A percentile compares a stretch with the other conserved stretches of the same genome.
Evolutionary conservation across 1,284 basidiomycete species (phyloP).

Genomic region (Leccinum colubrinum): DNA sequence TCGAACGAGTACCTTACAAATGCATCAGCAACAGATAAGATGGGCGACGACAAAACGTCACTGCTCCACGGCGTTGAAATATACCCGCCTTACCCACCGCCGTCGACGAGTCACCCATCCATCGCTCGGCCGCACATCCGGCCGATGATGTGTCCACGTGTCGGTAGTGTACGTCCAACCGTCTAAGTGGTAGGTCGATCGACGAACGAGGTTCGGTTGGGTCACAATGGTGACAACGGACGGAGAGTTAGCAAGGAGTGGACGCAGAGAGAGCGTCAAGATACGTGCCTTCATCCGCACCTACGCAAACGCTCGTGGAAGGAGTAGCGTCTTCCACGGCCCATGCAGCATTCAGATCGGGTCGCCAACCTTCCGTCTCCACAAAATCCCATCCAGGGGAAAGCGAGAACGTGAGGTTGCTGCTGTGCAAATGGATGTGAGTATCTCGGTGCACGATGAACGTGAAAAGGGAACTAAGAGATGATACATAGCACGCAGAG

Average conservation of each 20-base stretch:
- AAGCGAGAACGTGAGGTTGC: slow-evolving; percentile 74
- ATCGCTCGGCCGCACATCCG: slow-evolving; percentile 43
- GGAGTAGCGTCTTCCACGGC: not conserved
- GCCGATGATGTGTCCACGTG: slow-evolving; percentile 55
- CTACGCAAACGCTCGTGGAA: slow-evolving; percentile 31
- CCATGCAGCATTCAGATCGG: slow-evolving; percentile 49
- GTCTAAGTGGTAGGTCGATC: slow-evolving; percentile 36
- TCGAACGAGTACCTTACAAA: not conserved
- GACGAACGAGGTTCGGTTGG: not conserved
- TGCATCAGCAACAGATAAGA: not conserved
- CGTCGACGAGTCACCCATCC: slow-evolving; percentile 60
- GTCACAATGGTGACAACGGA: not conserved
- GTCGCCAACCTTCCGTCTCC: slow-evolving; percentile 71
- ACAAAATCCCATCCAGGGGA: slow-evolving; percentile 69
- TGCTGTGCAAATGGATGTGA: slow-evolving; percentile 40
- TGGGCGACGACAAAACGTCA: not conserved
- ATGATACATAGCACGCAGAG: not conserved
- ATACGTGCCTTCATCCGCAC: slow-evolving; percentile 17
- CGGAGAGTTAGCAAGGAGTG: not conserved
- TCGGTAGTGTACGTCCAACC: slow-evolving; percentile 82
- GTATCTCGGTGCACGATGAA: not conserved
- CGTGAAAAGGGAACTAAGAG: not conserved
- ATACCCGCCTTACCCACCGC: slow-evolving; percentile 65
- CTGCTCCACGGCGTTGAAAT: slow-evolving; percentile 33
- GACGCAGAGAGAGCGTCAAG: not conserved